phyloP scores from a whole-genome alignment of 179 eudicot genomes.

The Beta lomatogona region DNA sequence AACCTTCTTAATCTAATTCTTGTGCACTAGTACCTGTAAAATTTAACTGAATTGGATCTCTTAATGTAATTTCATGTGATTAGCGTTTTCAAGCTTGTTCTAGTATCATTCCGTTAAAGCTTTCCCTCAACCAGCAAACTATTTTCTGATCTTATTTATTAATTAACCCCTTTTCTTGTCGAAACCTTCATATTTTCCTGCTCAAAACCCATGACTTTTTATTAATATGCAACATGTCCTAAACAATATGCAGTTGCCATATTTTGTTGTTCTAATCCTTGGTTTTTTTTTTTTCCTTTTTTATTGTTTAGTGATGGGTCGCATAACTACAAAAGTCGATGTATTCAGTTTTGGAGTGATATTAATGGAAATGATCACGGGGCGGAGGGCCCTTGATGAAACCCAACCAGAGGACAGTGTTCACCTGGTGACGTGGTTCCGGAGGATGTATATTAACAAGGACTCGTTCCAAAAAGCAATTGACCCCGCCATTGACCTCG shows the following conservation, averaged over 20 bases:
- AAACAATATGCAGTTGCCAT: background rate
- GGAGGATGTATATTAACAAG: slow-evolving; percentile 40
- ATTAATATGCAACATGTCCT: background rate
- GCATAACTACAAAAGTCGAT: slow-evolving; percentile 53
- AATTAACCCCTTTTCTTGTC: background rate
- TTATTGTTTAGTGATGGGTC: slow-evolving; percentile 40
- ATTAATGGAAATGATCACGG: slow-evolving; percentile 52
- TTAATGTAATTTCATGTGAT: background rate
- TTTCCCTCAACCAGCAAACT: background rate
- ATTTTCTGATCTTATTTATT: background rate
- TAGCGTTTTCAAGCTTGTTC: background rate
- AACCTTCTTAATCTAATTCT: background rate
- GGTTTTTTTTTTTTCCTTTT: background rate
- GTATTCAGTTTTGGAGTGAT: slow-evolving; percentile 52
- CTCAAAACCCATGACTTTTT: background rate
- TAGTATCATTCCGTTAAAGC: background rate
- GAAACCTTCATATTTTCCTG: background rate
- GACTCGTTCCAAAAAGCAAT: slow-evolving; percentile 40
- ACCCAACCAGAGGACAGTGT: slow-evolving; percentile 52
- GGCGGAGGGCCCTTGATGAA: slow-evolving; percentile 47
- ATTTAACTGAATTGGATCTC: background rate
- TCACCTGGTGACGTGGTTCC: slow-evolving; percentile 52
- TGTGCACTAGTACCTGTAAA: background rate
- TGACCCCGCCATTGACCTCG: slow-evolving; percentile 36
- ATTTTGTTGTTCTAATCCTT: background rate